phyloP scores from a whole-genome alignment of 495 filamentous ascomycete genomes.

The Aspergillus indologenus region DNA sequence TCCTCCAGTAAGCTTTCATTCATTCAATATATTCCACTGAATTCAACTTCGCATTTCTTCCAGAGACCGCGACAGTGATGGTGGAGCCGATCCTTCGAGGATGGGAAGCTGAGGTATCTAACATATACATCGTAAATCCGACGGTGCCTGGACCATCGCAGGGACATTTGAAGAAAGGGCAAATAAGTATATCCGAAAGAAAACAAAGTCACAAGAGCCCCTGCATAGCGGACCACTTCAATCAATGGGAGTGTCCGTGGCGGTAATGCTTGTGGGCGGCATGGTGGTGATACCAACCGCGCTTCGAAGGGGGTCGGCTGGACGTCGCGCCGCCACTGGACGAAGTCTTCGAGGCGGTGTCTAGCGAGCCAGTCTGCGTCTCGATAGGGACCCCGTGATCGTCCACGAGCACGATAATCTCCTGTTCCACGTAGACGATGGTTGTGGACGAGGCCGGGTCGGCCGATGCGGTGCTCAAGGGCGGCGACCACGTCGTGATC shows the following conservation, averaged over 20 bases:
- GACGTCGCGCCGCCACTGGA: conserved; percentile 29
- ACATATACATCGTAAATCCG: neutral
- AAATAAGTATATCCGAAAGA: neutral
- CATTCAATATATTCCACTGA: neutral
- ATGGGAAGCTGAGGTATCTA: neutral
- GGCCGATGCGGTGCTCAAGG: conserved; percentile 26
- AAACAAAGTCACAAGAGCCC: conserved; percentile 8
- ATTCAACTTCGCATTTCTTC: neutral
- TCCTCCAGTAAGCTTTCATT: neutral
- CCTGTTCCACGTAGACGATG: conserved; percentile 35
- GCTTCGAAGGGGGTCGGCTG: conserved; percentile 19
- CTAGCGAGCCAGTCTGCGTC: conserved; percentile 23
- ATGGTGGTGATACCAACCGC: conserved; percentile 12
- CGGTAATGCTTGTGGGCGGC: conserved; percentile 23
- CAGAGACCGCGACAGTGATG: neutral
- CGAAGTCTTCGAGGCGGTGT: conserved; percentile 23
- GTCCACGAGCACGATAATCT: conserved; percentile 38
- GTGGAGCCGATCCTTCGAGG: neutral
- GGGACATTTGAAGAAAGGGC: neutral
- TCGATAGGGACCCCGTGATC: conserved; percentile 22
- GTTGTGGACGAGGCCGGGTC: conserved; percentile 30
- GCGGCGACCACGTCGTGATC: conserved; percentile 21
- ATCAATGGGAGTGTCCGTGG: conserved; percentile 24
- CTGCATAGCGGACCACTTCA: conserved; percentile 7
- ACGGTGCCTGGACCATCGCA: neutral